These are phyloP conservation scores for Nadsonia starkeyi-henricii DNA, from an alignment of 1,139 yeast species.

Conservation along the genomic window DNA sequence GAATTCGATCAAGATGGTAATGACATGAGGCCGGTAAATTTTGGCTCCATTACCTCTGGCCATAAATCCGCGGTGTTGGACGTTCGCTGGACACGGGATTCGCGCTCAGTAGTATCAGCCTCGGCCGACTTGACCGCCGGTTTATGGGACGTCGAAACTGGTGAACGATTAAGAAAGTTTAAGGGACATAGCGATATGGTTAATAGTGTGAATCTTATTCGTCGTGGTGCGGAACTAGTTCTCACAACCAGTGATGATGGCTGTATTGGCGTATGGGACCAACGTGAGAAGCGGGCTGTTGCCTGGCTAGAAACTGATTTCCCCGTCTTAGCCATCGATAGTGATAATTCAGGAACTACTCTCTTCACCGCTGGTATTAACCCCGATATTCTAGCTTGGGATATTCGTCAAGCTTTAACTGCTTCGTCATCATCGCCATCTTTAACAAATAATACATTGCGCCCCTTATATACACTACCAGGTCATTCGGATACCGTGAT, in stretches of 20 bases:
- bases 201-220: constrained; percentile 35
- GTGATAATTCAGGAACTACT: constrained; percentile 26
- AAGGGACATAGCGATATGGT: constrained; percentile 40
- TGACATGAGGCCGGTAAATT: background rate
- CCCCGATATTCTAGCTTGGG: constrained; percentile 45
- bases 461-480: constrained; percentile 28
- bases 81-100: constrained; percentile 32
- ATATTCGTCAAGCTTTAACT: constrained; percentile 23
- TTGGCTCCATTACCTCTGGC: constrained; percentile 11
- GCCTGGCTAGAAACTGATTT: constrained; percentile 30
- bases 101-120: constrained; percentile 24
- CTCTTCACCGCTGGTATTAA: constrained; percentile 57
- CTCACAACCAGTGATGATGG: constrained; percentile 61
- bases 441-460: background rate
- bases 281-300: constrained; percentile 34
- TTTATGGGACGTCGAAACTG: constrained; percentile 37
- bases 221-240: constrained; percentile 23
- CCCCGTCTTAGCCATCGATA: constrained; percentile 45
- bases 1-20: background rate
- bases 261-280: constrained; percentile 44
- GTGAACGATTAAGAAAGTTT: constrained; percentile 40
- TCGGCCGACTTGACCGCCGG: constrained; percentile 38
- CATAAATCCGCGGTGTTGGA: constrained; percentile 40
- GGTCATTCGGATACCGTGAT: constrained; percentile 41
- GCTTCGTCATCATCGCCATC: background rate